These are phyloP conservation scores for Daldinia vernicosa DNA, from an alignment of 495 filamentous ascomycete genomes.

Conservation along the genomic window DNA sequence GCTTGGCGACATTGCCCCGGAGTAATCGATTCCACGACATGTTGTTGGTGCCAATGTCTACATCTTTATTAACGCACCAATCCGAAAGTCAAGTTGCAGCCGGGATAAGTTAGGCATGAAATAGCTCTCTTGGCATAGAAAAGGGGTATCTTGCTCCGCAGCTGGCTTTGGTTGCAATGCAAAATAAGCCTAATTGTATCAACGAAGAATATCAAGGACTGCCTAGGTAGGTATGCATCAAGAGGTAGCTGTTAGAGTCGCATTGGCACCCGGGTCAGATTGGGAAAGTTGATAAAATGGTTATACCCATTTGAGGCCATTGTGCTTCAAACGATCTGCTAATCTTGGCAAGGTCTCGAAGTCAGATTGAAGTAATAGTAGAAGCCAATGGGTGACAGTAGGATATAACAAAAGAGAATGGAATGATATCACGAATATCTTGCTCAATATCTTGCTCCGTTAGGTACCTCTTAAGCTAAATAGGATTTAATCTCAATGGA, in stretches of 20 bases:
- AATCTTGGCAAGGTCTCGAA: no score
- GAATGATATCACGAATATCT: no score
- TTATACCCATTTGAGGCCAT: background rate
- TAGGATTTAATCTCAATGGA: no score
- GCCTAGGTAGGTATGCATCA: background rate
- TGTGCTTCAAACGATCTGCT: no score
- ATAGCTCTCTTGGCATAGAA: constrained; percentile 10
- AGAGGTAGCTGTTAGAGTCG: background rate
- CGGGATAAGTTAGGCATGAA: constrained; percentile 1
- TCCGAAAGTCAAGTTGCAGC: background rate
- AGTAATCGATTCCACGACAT: constrained; percentile 30
- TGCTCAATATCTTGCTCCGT: no score
- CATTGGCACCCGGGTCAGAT: background rate
- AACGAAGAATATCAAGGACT: background rate
- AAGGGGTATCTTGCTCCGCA: constrained; percentile 13
- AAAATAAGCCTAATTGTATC: constrained; percentile 7
- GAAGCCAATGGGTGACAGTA: no score
- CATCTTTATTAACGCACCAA: constrained; percentile 17
- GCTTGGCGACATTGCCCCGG: constrained; percentile 26
- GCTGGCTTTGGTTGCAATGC: constrained; percentile 8
- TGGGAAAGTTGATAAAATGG: background rate
- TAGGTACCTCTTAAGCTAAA: no score
- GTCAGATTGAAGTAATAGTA: no score
- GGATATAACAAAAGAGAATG: no score
- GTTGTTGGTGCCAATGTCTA: constrained; percentile 13